phyloP scores from a whole-genome alignment of 345 rosid species.

The Balakata baccata region DNA sequence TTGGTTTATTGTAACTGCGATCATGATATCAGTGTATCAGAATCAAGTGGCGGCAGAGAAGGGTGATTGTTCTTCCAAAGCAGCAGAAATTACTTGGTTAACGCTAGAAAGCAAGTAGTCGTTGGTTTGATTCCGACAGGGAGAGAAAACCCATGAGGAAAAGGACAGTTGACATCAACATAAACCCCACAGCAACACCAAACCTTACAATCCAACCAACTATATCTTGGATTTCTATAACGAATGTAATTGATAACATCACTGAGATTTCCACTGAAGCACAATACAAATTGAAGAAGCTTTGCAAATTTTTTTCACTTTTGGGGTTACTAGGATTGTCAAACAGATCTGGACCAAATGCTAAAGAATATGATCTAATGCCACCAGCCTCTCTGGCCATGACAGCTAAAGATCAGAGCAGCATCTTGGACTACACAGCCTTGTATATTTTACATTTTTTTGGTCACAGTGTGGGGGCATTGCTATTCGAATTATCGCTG shows the following conservation, averaged over 20 bases:
- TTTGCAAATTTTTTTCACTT: constrained; percentile 36
- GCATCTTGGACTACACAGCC: constrained; percentile 23
- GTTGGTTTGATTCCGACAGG: constrained; percentile 39
- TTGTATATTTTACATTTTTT: neutral
- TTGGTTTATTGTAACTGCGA: constrained; percentile 45
- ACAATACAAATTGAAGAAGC: constrained; percentile 58
- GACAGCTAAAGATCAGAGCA: constrained; percentile 30
- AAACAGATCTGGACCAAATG: constrained; percentile 60
- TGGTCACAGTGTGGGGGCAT: constrained; percentile 36
- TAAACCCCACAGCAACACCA: constrained; percentile 46
- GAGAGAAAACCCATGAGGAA: constrained; percentile 37
- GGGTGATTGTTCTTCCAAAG: constrained; percentile 41
- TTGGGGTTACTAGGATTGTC: constrained; percentile 39
- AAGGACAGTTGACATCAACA: constrained; percentile 32
- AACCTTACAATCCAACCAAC: constrained; percentile 54
- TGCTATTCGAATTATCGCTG: constrained; percentile 35
- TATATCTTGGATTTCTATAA: constrained; percentile 42
- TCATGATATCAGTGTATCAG: constrained; percentile 34
- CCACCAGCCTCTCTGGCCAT: constrained; percentile 53
- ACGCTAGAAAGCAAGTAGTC: constrained; percentile 41
- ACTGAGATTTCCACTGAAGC: constrained; percentile 43
- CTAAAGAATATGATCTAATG: constrained; percentile 47
- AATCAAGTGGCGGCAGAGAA: constrained; percentile 25
- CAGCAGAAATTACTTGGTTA: constrained; percentile 33
- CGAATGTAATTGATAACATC: constrained; percentile 32